Evolutionary conservation across 225 moss, liverwort and hornwort genomes (phyloP).

Genomic region (Thuidium tamariscinum): DNA sequence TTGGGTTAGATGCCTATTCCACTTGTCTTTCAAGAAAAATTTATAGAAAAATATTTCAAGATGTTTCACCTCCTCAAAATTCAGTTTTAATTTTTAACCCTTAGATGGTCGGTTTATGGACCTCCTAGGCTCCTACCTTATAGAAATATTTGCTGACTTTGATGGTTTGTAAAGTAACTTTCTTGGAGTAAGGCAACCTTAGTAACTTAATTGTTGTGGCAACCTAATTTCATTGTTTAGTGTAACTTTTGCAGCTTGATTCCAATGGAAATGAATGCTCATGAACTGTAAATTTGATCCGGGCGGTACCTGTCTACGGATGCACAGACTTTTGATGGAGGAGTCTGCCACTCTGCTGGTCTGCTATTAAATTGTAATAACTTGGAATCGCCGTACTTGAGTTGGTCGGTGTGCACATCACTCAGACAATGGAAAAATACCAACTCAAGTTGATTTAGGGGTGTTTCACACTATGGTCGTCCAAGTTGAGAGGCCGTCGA

Average conservation of each 20-base stretch:
- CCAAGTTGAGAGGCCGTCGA: too few species aligned
- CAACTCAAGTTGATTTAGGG: too few species aligned
- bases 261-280: neutral
- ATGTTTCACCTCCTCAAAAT: too few species aligned
- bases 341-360: neutral
- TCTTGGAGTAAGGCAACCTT: fast-evolving
- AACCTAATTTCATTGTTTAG: neutral
- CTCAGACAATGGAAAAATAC: neutral
- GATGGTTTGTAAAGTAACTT: neutral
- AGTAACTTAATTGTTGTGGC: neutral
- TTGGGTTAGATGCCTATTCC: too few species aligned
- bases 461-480: too few species aligned
- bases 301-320: neutral
- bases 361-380: neutral
- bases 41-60: too few species aligned
- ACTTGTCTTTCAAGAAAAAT: too few species aligned
- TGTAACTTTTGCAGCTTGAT: neutral
- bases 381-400: neutral
- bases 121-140: too few species aligned
- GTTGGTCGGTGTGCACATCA: neutral
- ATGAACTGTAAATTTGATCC: neutral
- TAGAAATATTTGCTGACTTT: neutral
- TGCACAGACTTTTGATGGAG: neutral
- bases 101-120: too few species aligned
- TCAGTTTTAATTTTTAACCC: too few species aligned